These are phyloP conservation scores for Saccharomycopsis lassenensis DNA, from an alignment of 805 yeast species.

Conservation along the genomic window DNA sequence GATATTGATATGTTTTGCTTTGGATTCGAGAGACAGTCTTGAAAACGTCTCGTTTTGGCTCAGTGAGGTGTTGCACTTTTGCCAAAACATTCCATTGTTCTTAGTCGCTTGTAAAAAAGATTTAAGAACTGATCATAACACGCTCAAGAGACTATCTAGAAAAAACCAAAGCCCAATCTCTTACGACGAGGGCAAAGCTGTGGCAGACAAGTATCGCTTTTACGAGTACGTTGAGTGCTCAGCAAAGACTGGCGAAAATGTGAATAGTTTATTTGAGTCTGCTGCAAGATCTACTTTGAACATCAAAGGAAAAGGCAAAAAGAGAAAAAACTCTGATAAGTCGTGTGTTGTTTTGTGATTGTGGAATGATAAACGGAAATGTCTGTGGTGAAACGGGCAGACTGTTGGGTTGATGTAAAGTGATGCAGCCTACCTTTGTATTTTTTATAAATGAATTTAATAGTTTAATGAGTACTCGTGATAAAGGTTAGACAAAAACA, in stretches of 20 bases:
- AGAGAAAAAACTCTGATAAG: no score
- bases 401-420: no score
- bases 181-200: constrained; percentile 33
- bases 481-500: no score
- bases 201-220: constrained; percentile 43
- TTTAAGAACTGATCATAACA: constrained; percentile 46
- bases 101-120: constrained; percentile 49
- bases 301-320: no score
- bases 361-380: no score
- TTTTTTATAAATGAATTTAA: no score
- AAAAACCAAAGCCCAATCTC: constrained; percentile 38
- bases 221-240: constrained; percentile 46
- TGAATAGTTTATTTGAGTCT: constrained; percentile 44
- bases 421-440: no score
- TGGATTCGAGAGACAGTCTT: constrained; percentile 42
- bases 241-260: constrained; percentile 50
- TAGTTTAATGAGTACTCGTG: no score
- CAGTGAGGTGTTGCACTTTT: constrained; percentile 49
- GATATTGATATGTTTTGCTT: constrained; percentile 46
- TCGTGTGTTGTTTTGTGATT: no score
- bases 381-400: no score
- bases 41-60: constrained; percentile 42
- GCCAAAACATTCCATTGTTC: constrained; percentile 39
- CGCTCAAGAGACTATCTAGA: constrained; percentile 32
- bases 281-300: constrained; percentile 30